A percentile compares a stretch with the other conserved stretches of the same genome.
Conservation (phyloP, 768 basidiomycete species). For the Russula dissimulans region DNA sequence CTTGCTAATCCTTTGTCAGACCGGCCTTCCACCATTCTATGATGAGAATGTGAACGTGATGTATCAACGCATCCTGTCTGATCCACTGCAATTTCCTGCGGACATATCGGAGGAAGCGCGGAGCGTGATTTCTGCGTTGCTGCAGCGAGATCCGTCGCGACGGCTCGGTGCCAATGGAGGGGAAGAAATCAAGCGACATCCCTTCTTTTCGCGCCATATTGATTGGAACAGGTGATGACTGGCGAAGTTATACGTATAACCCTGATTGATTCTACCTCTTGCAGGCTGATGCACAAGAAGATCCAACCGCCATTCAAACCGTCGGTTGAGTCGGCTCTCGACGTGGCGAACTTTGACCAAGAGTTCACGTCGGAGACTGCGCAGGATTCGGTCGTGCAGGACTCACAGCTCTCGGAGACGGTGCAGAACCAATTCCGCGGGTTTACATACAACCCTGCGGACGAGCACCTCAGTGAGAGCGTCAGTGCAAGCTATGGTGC, state of each 20-base stretch:
- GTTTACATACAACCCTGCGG: conserved; percentile 81
- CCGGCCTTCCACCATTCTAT: conserved; percentile 96
- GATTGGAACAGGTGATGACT: conserved; percentile 71
- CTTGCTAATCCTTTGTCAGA: conserved; percentile 35
- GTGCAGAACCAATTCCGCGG: conserved; percentile 94
- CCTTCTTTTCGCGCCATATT: conserved; percentile 90
- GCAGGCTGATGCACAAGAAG: conserved; percentile 79
- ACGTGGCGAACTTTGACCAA: conserved; percentile 94
- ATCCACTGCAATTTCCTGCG: conserved; percentile 85
- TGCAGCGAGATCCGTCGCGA: conserved; percentile 79
- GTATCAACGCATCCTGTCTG: conserved; percentile 92
- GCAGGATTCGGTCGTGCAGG: conserved; percentile 91
- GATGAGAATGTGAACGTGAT: conserved; percentile 98
- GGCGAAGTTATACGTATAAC: not conserved
- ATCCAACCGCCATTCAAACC: conserved; percentile 98
- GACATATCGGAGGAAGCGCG: conserved; percentile 85
- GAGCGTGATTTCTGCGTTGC: conserved; percentile 78
- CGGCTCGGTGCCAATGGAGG: conserved; percentile 90
- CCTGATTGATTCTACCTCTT: not conserved
- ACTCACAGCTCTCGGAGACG: conserved; percentile 86
- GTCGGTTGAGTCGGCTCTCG: conserved; percentile 88
- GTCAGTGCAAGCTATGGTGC: conserved; percentile 59
- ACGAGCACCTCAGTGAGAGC: conserved; percentile 79
- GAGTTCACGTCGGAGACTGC: conserved; percentile 96
- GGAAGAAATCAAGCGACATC: conserved; percentile 91